Percentiles rank a stretch among this genome's conserved stretches.
These are phyloP conservation scores for Pholiota microspora DNA, from an alignment of 768 basidiomycete species.

Conservation along the genomic window DNA sequence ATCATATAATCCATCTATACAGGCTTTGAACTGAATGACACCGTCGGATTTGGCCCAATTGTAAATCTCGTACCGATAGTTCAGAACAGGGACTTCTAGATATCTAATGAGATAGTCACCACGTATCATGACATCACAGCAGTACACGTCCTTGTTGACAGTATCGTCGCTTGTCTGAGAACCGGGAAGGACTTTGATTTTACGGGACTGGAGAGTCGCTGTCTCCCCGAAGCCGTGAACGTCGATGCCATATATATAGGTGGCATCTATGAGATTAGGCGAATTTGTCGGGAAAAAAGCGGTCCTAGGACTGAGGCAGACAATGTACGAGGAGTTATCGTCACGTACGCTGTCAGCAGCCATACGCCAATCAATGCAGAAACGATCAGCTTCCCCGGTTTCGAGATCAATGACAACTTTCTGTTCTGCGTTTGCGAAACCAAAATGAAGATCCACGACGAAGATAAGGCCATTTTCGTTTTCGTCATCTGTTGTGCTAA, in stretches of 20 bases:
- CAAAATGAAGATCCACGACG: neutral
- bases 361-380: too few species aligned
- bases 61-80: neutral
- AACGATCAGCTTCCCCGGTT: too few species aligned
- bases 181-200: neutral
- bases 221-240: too few species aligned
- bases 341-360: too few species aligned
- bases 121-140: neutral
- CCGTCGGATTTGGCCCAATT: neutral
- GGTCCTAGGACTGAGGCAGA: too few species aligned
- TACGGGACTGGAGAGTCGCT: too few species aligned
- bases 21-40: neutral
- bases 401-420: neutral
- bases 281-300: too few species aligned
- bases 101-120: neutral
- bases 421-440: neutral
- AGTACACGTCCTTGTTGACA: neutral
- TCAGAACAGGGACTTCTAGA: neutral
- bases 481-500: neutral
- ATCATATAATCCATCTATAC: neutral
- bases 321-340: too few species aligned
- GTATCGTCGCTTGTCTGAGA: neutral
- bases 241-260: too few species aligned
- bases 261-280: too few species aligned
- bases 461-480: neutral